Conservation (phyloP, 208 protist genomes). For the Trypanosoma brucei region DNA sequence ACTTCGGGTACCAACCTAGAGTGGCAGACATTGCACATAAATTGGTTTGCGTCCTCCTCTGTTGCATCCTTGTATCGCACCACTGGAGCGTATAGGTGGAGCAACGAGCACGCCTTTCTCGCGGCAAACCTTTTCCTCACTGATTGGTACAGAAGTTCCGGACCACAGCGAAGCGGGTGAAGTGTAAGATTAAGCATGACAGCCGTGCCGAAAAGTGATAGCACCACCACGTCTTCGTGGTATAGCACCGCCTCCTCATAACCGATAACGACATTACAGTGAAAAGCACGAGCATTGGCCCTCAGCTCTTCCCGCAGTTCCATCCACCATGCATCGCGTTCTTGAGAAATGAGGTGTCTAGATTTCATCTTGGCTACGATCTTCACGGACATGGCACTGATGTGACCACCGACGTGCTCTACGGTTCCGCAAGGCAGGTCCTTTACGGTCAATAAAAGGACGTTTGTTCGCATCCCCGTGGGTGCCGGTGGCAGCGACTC, state of each 20-base stretch:
- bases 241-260: constrained; percentile 87
- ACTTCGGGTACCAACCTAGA: constrained; percentile 70
- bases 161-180: constrained; percentile 58
- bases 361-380: constrained; percentile 83
- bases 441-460: constrained; percentile 82
- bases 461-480: constrained; percentile 29
- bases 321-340: constrained; percentile 92
- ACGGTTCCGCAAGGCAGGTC: constrained; percentile 75
- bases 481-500: constrained; percentile 6
- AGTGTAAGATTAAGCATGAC: constrained; percentile 71
- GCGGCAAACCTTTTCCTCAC: constrained; percentile 38
- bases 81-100: constrained; percentile 53
- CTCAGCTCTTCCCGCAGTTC: constrained; percentile 89
- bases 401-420: constrained; percentile 81
- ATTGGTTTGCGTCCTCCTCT: constrained; percentile 32
- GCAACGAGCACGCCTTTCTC: constrained; percentile 45
- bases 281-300: constrained; percentile 80
- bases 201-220: constrained; percentile 87
- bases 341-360: constrained; percentile 78
- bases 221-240: constrained; percentile 81
- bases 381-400: constrained; percentile 87
- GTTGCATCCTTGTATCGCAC: constrained; percentile 14
- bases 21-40: constrained; percentile 69
- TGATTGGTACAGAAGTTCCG: constrained; percentile 50
- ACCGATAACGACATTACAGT: constrained; percentile 88